Evolutionary conservation across 768 basidiomycete genomes (phyloP).

Genomic region (Ramaria sp.): DNA sequence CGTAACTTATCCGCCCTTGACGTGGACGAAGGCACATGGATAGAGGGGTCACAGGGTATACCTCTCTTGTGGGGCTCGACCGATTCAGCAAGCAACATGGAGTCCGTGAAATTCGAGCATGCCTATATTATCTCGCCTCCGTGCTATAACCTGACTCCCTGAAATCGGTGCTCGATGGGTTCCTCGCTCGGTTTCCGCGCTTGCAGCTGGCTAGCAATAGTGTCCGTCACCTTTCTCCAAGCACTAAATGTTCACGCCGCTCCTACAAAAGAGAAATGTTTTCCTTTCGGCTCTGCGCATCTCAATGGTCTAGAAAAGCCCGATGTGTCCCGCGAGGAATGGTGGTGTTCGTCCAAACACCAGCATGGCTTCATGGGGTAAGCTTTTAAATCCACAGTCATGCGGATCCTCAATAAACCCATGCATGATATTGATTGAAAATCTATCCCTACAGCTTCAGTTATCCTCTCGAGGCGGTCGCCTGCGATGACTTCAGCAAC

Average conservation of each 20-base stretch:
- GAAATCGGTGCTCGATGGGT: no score
- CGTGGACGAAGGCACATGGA: no score
- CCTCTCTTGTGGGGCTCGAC: no score
- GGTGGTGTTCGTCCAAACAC: constrained; percentile 5
- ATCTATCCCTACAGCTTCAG: constrained; percentile 5
- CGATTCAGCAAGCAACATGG: no score
- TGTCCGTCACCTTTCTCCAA: neutral
- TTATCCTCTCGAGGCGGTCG: constrained; percentile 8
- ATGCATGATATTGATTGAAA: neutral
- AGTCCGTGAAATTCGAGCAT: no score
- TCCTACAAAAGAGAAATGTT: neutral
- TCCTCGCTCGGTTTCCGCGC: no score
- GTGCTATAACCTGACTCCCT: no score
- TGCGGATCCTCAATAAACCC: neutral
- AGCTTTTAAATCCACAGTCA: neutral
- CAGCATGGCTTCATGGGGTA: constrained; percentile 11
- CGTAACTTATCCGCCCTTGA: no score
- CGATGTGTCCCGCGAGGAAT: neutral
- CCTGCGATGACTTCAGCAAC: constrained; percentile 12
- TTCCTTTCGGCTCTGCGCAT: constrained; percentile 4
- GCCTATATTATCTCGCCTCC: no score
- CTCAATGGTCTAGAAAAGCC: neutral
- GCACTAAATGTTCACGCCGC: neutral
- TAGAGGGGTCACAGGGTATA: no score
- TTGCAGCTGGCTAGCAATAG: neutral